Conservation (phyloP, 129 eudicot species). For the Centella asiatica region DNA sequence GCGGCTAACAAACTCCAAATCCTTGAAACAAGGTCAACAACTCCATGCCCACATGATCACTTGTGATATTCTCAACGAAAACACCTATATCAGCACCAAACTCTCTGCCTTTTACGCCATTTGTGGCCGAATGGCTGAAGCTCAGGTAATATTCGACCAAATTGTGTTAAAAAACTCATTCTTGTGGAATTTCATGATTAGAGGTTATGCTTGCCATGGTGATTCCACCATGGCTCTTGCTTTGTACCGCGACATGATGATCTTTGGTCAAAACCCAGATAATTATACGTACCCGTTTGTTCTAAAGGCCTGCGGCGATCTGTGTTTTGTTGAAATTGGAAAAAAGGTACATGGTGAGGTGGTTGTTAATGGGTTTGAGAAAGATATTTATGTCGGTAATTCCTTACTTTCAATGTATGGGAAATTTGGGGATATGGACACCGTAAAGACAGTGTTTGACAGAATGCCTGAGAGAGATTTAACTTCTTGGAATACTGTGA, state of each 20-base stretch:
- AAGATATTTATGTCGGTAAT: conserved; percentile 33
- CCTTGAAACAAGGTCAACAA: conserved; percentile 11
- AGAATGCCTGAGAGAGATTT: conserved; percentile 40
- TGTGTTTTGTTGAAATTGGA: conserved; percentile 31
- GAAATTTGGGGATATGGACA: conserved; percentile 31
- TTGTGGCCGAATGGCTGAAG: conserved; percentile 31
- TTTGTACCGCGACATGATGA: conserved; percentile 31
- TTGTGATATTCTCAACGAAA: conserved; percentile 9
- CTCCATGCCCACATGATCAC: conserved; percentile 15
- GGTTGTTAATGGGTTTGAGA: conserved; percentile 32
- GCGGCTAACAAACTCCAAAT: conserved; percentile 17
- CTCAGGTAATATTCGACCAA: conserved; percentile 26
- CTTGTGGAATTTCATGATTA: conserved; percentile 41
- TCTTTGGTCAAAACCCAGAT: conserved; percentile 22
- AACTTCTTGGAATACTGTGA: conserved; percentile 42
- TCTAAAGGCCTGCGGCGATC: conserved; percentile 41
- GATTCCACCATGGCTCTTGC: conserved; percentile 17
- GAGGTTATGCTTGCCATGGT: conserved; percentile 33
- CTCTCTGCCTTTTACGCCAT: conserved; percentile 28
- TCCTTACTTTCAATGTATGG: conserved; percentile 37
- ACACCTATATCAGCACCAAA: conserved; percentile 24
- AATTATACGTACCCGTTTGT: conserved; percentile 46
- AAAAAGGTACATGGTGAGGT: conserved; percentile 31
- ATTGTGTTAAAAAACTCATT: conserved; percentile 34
- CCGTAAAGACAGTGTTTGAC: conserved; percentile 30